These are phyloP conservation scores for Avena insularis DNA, from an alignment of 176 grass and related monocot genomes.

Conservation along the genomic window DNA sequence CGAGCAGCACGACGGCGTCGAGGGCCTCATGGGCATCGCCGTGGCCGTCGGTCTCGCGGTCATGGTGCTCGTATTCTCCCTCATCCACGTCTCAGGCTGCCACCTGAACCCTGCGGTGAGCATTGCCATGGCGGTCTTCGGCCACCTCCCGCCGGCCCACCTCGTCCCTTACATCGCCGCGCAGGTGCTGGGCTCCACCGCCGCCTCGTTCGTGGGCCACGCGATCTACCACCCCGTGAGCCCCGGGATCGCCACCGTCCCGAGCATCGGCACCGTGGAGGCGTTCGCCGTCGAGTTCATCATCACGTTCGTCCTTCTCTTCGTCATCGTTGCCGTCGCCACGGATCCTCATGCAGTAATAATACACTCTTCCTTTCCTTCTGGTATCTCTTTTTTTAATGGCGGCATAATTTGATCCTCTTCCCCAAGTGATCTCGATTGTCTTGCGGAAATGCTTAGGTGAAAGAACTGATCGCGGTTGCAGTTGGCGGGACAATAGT, in stretches of 20 bases:
- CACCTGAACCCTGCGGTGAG: conserved; percentile 78
- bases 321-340: conserved; percentile 67
- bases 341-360: conserved; percentile 60
- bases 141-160: conserved; percentile 57
- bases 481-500: conserved; percentile 55
- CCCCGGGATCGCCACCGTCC: conserved; percentile 57
- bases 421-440: background rate
- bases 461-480: conserved; percentile 58
- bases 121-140: conserved; percentile 56
- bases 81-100: conserved; percentile 68
- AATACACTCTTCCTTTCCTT: background rate
- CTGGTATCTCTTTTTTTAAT: too few species aligned
- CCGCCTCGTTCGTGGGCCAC: conserved; percentile 56
- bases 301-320: conserved; percentile 67
- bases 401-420: background rate
- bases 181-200: conserved; percentile 55
- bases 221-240: conserved; percentile 52
- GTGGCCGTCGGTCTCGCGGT: conserved; percentile 55
- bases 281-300: conserved; percentile 81
- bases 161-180: conserved; percentile 52
- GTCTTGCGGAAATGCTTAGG: conserved; percentile 29
- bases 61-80: conserved; percentile 57
- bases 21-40: conserved; percentile 56
- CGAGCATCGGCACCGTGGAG: conserved; percentile 42
- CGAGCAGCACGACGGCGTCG: conserved; percentile 50